A percentile compares a stretch with the other conserved stretches of the same genome.
phyloP scores from a whole-genome alignment of 441 rosid species.

The Capsella rubella region DNA sequence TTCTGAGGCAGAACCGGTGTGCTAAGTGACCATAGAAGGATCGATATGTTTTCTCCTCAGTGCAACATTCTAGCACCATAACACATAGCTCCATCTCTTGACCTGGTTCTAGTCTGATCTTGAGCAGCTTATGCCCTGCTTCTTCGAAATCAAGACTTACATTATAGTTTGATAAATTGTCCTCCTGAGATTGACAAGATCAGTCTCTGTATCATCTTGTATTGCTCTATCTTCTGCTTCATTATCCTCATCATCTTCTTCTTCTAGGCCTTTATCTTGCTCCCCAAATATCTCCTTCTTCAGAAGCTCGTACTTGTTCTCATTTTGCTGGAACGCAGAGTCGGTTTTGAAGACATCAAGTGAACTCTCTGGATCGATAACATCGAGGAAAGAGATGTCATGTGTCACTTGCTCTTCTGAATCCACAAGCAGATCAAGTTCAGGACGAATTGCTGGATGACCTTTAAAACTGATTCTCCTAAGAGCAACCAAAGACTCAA shows the following conservation, averaged over 20 bases:
- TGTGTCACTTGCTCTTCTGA: constrained; percentile 63
- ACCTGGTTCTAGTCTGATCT: constrained; percentile 79
- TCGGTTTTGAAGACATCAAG: constrained; percentile 71
- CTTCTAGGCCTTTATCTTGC: constrained; percentile 62
- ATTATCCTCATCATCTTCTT: constrained; percentile 57
- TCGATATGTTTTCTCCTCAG: constrained; percentile 78
- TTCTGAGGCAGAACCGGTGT: constrained; percentile 69
- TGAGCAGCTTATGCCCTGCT: constrained; percentile 82
- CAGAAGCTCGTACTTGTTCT: constrained; percentile 63
- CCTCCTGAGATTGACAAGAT: constrained; percentile 79
- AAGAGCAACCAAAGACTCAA: constrained; percentile 68
- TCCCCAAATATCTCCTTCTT: constrained; percentile 69
- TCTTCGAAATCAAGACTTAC: constrained; percentile 91
- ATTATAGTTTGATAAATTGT: constrained; percentile 80
- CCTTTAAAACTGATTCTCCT: constrained; percentile 64
- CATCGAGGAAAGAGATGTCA: constrained; percentile 59
- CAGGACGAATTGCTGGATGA: constrained; percentile 64
- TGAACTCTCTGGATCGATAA: constrained; percentile 59
- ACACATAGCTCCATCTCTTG: constrained; percentile 88
- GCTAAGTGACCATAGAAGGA: constrained; percentile 78
- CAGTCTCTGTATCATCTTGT: constrained; percentile 78
- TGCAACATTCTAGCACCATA: constrained; percentile 83
- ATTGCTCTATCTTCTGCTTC: constrained; percentile 55
- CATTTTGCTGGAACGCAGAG: constrained; percentile 62
- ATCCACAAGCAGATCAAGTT: constrained; percentile 61